Base-by-base conservation (phyloP, 139 green algal genomes). In the Picochlorum sp. region DNA sequence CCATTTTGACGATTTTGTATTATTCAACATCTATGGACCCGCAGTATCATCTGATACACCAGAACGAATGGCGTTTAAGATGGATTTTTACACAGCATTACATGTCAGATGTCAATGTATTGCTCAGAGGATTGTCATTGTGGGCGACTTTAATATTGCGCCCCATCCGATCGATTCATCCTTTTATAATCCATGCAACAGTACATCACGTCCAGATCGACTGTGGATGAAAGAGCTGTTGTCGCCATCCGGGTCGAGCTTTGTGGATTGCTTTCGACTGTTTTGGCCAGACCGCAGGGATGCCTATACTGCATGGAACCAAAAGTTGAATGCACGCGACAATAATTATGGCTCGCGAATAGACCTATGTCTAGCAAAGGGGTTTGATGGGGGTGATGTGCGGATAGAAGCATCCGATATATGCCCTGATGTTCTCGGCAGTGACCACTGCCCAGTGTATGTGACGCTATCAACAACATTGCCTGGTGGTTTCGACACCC, bases 341-440 rank as follows among this genome's bases (percentile, higher is more conserved):
- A 88, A 88, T 67, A 92, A 96, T 70, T 92, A 85, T 49, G 88
- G 88, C 54, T 69, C 63, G 14, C 69, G 88, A 4, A 95, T 96
- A 9, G 88, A 96, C 69, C 63, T 86, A 31, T 80, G 85, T 16
- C 64, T 94, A 6, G 62, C 50, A 7, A 77, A 76, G 6, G 73
- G 71, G 38, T 31, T 73, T 23, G 20, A 31, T 9, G 20, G 62
- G 4, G 55, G 63, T 7, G 23, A 28, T 34, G 20, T 34, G 26
- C n/a, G 47, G 10, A 2, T 26, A 21, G 15, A 55, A 10, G 47
- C 47, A 20, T 7, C 62, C 66, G 83, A 88, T 67, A 87, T 90
- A 28, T 50, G 41, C 61, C 55, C 64, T 4, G 60, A 87, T 4
- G 8, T 81, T 23, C n/a, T 81, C 37, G 84, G 87, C 18, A 84